These are phyloP conservation scores for Daldinia sp. DNA, from an alignment of 2,329 filamentous ascomycete species.

Conservation along the genomic window DNA sequence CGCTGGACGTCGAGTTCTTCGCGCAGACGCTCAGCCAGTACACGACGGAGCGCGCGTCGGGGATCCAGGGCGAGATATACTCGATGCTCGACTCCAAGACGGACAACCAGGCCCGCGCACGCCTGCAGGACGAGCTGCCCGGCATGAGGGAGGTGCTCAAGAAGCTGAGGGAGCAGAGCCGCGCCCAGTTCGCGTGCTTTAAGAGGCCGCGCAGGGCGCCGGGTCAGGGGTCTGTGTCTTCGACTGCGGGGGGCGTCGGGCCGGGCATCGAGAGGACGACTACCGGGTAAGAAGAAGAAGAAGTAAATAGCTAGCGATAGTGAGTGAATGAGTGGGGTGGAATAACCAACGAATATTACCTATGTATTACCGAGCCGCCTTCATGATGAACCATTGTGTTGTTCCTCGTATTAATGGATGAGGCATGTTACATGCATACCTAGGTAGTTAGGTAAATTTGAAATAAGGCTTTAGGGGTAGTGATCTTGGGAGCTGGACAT, in stretches of 20 bases:
- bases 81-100: conserved; percentile 89
- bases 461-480: not conserved
- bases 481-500: not conserved
- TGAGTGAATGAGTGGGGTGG: not conserved
- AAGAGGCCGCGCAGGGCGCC: conserved; percentile 57
- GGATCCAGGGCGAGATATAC: conserved; percentile 91
- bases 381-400: not conserved
- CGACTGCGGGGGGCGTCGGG: not conserved
- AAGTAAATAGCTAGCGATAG: no score
- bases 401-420: not conserved
- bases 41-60: conserved; percentile 83
- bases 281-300: conserved; percentile 45
- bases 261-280: conserved; percentile 45
- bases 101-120: conserved; percentile 83
- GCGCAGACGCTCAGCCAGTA: conserved; percentile 93
- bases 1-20: conserved; percentile 95
- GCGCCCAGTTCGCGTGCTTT: conserved; percentile 90
- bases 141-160: conserved; percentile 92
- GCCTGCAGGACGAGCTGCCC: conserved; percentile 86
- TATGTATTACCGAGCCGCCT: no score
- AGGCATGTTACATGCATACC: not conserved
- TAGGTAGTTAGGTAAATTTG: not conserved
- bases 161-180: conserved; percentile 81
- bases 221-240: conserved; percentile 15
- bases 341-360: not conserved